Base-by-base conservation (phyloP, 768 basidiomycete genomes). In the Termitomyces sp. region DNA sequence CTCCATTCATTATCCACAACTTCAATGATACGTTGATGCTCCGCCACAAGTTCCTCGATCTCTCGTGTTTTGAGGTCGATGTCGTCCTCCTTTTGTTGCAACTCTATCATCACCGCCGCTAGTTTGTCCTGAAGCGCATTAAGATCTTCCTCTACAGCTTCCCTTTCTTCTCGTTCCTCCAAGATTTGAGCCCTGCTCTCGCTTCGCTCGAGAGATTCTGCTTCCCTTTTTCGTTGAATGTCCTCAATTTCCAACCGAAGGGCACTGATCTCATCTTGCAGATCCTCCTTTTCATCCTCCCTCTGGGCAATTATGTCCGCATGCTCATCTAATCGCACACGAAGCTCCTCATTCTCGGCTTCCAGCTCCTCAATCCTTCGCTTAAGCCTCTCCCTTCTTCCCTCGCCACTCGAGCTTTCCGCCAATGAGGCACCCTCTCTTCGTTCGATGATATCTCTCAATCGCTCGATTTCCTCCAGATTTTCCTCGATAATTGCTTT, bases 71-170 rank as follows among this genome's bases (percentile, higher is more conserved):
- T 89, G 69, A 86, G 75, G 53, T 94, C 92, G 22, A 94, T 71
- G 32, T 96, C 95, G 60, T 95, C 90, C 65, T 95, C 91, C 71
- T 85, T 89, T 70, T 91, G 87, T 70, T 92, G 88, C 27, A 93
- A 73, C 71, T 93, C 91, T 61, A 94, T 93, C 68, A 86, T 80
- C 2, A 85, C 82, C 0, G 89, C 91, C 1, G 92, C 91, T 9
- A 92, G 77, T 69, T 84, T 86, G 73, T 94, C 92, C 48, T 85
- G 77, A 36, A 88, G 70, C 0, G 85, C 79, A 63, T 91, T 91
- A 49, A 93, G 66, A 63, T 86, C 86, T 3, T 89, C 88, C 67
- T 93, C 90, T n/a, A 89, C 82, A 2, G 84, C 86, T 65, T 92
- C 91, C 13, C 87, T 76, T 57, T 87, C 87, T 61, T 91, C 89